Percentiles rank a stretch among this genome's conserved stretches.
These are phyloP conservation scores for Tremellales sp. DNA, from an alignment of 1,284 basidiomycete species.

Conservation along the genomic window DNA sequence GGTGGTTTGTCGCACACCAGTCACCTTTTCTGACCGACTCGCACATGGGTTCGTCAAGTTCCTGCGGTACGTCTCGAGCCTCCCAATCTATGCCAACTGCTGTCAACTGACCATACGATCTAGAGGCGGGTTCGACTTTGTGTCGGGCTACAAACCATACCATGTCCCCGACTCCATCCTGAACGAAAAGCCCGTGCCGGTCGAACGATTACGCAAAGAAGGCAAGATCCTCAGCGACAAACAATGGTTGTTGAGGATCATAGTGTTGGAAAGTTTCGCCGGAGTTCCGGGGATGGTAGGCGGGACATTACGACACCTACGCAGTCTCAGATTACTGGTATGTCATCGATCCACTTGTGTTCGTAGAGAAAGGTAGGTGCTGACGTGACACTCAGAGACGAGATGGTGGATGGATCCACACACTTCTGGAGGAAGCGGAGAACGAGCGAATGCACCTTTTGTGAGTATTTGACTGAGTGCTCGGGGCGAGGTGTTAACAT, in stretches of 20 bases:
- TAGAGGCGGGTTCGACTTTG: conserved; percentile 66
- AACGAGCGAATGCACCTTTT: conserved; percentile 94
- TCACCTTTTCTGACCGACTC: conserved; percentile 66
- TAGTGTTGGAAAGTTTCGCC: conserved; percentile 86
- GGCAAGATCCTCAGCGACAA: conserved; percentile 69
- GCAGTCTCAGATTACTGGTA: conserved; percentile 76
- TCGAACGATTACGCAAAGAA: conserved; percentile 65
- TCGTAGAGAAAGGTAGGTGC: background rate
- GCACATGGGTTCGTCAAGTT: conserved; percentile 63
- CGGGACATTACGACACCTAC: conserved; percentile 76
- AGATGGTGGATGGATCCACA: conserved; percentile 83
- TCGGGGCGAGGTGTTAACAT: conserved; percentile 6
- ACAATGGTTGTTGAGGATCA: conserved; percentile 75
- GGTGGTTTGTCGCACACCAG: conserved; percentile 66
- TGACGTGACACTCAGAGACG: conserved; percentile 58
- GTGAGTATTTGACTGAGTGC: conserved; percentile 38
- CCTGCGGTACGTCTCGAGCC: conserved; percentile 49
- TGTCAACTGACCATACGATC: conserved; percentile 2
- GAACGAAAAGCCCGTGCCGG: conserved; percentile 52
- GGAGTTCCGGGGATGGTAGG: conserved; percentile 94
- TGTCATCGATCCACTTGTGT: conserved; percentile 12
- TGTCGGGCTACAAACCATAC: conserved; percentile 67
- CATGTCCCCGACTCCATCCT: conserved; percentile 41
- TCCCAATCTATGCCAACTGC: background rate
- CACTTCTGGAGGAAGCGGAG: conserved; percentile 86